These are phyloP conservation scores for Ormosia semicastrata DNA, from an alignment of 306 rosid genomes.

Conservation along the genomic window DNA sequence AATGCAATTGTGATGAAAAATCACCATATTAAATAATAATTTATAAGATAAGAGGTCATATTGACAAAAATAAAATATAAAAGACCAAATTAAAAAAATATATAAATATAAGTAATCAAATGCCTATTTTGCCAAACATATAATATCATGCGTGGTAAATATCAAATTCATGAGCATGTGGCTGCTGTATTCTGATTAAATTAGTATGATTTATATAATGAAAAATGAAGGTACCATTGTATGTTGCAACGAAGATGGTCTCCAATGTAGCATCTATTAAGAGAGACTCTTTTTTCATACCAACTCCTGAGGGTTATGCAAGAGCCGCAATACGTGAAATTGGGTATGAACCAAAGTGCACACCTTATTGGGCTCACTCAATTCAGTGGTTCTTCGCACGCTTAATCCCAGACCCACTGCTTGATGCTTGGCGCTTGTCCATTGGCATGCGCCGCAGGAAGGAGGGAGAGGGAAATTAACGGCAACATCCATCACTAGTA, in stretches of 20 bases:
- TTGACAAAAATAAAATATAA: no score
- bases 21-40: no score
- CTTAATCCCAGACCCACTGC: slow-evolving; percentile 42
- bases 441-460: slow-evolving; percentile 50
- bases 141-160: background rate
- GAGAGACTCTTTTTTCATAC: slow-evolving; percentile 48
- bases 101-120: no score
- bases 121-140: no score
- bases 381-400: slow-evolving; percentile 52
- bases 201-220: background rate
- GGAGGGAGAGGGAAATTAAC: background rate
- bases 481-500: background rate
- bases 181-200: background rate
- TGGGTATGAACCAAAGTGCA: slow-evolving; percentile 52
- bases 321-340: slow-evolving; percentile 47
- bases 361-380: slow-evolving; percentile 78
- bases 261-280: slow-evolving; percentile 46
- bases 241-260: slow-evolving; percentile 75
- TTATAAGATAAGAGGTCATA: no score
- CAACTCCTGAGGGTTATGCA: slow-evolving; percentile 67
- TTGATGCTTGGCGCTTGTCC: slow-evolving; percentile 73
- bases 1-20: no score
- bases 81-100: no score
- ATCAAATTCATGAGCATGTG: background rate
- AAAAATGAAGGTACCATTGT: slow-evolving; percentile 58